Conservation (phyloP, 2,329 filamentous ascomycete species). For the Chrysoporthe cubensis region DNA sequence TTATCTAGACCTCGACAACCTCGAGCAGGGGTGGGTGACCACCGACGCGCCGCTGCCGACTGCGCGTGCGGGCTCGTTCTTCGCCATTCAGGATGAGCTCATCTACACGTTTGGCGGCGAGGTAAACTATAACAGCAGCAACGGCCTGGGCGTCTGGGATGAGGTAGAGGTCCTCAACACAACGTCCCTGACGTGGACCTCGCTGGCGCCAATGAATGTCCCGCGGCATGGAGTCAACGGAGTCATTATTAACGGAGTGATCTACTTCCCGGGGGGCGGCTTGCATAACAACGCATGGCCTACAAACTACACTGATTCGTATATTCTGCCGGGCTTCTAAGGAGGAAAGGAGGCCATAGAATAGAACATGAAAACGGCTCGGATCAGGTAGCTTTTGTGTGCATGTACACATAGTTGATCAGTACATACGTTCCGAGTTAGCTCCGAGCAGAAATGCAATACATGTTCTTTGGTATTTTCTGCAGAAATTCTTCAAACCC, state of each 20-base stretch:
- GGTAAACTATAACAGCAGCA: conserved; percentile 34
- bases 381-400: background rate
- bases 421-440: background rate
- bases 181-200: conserved; percentile 26
- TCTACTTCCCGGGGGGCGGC: conserved; percentile 18
- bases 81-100: conserved; percentile 33
- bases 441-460: background rate
- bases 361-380: background rate
- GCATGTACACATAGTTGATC: background rate
- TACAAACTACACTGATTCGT: conserved; percentile 19
- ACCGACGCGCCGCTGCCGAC: conserved; percentile 40
- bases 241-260: conserved; percentile 12
- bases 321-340: conserved; percentile 6
- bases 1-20: conserved; percentile 37
- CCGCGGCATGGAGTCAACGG: conserved; percentile 30
- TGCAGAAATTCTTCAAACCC: background rate
- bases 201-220: conserved; percentile 25
- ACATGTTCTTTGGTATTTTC: background rate
- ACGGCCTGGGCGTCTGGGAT: conserved; percentile 26
- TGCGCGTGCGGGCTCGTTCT: conserved; percentile 41
- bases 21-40: conserved; percentile 36
- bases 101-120: conserved; percentile 45
- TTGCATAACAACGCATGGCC: conserved; percentile 18
- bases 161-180: conserved; percentile 31
- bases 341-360: background rate